Percentiles rank a stretch among this genome's conserved stretches.
These are phyloP conservation scores for Castanopsis chinensis DNA, from an alignment of 306 rosid species.

Conservation along the genomic window DNA sequence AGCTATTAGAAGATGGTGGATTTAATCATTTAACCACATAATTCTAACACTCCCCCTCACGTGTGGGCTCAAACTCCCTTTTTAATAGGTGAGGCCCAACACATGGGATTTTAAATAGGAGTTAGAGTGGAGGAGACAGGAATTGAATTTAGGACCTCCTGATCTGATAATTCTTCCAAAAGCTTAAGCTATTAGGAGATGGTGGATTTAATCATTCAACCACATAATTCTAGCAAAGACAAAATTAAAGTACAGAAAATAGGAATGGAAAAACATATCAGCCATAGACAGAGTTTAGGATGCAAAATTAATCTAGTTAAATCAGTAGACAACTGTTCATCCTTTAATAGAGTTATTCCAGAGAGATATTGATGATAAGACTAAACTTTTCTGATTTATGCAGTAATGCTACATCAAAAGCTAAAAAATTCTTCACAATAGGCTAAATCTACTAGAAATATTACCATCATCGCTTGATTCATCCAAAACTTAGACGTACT, in stretches of 20 bases:
- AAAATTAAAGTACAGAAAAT: constrained; percentile 2
- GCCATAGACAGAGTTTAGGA: not conserved
- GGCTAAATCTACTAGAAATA: not conserved
- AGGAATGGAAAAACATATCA: not conserved
- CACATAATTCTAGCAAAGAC: not conserved
- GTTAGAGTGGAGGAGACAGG: no score
- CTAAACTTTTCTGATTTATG: not conserved
- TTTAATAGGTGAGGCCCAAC: no score
- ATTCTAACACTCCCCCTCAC: no score
- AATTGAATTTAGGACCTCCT: no score
- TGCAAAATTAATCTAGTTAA: not conserved
- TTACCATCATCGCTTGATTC: not conserved
- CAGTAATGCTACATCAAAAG: not conserved
- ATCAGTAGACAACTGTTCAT: not conserved
- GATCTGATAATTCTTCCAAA: no score
- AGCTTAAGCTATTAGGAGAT: no score
- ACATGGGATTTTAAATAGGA: no score
- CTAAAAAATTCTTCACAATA: not conserved
- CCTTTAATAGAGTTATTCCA: not conserved
- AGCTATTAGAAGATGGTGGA: no score
- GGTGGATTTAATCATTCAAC: no score
- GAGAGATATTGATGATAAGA: not conserved
- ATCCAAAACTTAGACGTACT: not conserved
- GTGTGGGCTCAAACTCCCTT: no score
- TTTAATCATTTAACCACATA: no score